Conservation (phyloP, 2,329 filamentous ascomycete species). For the Zasmidium citrigriseum region DNA sequence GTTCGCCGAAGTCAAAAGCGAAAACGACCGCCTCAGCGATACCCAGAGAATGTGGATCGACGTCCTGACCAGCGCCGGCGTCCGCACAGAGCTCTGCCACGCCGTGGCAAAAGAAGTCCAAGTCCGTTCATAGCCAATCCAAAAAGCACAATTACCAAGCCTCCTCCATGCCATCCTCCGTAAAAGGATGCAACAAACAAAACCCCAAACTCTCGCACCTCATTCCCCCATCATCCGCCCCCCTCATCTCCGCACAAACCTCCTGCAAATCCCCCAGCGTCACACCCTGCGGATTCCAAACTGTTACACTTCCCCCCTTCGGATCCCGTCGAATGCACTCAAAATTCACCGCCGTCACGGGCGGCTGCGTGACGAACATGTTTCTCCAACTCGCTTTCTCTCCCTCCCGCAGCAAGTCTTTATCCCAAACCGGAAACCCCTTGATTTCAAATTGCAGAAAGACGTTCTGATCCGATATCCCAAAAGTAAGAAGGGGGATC, state of each 20-base stretch:
- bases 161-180: constrained; percentile 9
- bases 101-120: constrained; percentile 60
- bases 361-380: constrained; percentile 13
- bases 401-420: neutral
- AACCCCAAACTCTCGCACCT: constrained; percentile 12
- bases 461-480: constrained; percentile 6
- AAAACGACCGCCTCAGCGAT: constrained; percentile 91
- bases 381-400: constrained; percentile 7
- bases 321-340: constrained; percentile 8
- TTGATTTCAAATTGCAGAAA: constrained; percentile 11
- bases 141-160: neutral
- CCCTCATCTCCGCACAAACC: constrained; percentile 6
- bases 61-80: constrained; percentile 80
- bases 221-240: constrained; percentile 3
- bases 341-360: constrained; percentile 9
- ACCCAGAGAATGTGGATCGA: constrained; percentile 97
- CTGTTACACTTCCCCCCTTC: neutral
- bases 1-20: constrained; percentile 53
- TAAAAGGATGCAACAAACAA: constrained; percentile 10
- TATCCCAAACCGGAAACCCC: constrained; percentile 7
- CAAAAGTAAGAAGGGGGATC: constrained; percentile 8
- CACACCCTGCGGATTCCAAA: constrained; percentile 8
- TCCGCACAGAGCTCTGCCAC: constrained; percentile 79
- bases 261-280: constrained; percentile 15
- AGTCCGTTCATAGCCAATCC: neutral